Evolutionary conservation across 495 filamentous ascomycete species (phyloP).

Genomic region (Hamigera avellanea): DNA sequence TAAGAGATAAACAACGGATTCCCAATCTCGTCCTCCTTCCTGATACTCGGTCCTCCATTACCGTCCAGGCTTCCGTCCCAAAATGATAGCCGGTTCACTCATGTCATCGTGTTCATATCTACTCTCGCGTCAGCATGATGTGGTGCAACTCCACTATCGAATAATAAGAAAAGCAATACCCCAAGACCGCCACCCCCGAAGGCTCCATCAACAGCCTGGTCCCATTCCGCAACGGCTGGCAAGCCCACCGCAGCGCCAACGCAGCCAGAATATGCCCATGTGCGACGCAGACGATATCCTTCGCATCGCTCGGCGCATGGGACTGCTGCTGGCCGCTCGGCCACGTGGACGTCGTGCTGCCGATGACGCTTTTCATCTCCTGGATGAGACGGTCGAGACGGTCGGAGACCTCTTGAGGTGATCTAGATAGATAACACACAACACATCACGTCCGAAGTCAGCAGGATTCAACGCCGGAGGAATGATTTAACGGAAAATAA

Average conservation of each 20-base stretch:
- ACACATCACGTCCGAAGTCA: background rate
- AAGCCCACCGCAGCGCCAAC: slow-evolving; percentile 7
- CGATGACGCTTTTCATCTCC: slow-evolving; percentile 1
- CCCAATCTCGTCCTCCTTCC: too few relatives aligned
- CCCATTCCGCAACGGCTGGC: slow-evolving; percentile 4
- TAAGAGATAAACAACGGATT: too few relatives aligned
- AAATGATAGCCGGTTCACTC: slow-evolving; percentile 5
- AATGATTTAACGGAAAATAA: background rate
- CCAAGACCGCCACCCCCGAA: slow-evolving; percentile 6
- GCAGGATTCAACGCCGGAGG: background rate
- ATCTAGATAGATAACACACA: slow-evolving; percentile 2
- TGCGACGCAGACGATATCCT: slow-evolving; percentile 8
- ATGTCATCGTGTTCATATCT: slow-evolving; percentile 8
- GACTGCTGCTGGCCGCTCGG: slow-evolving; percentile 1
- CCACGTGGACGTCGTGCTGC: slow-evolving; percentile 1
- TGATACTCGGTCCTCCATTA: background rate
- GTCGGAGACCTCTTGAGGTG: slow-evolving; percentile 4
- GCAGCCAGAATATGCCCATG: slow-evolving; percentile 9
- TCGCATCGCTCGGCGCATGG: background rate
- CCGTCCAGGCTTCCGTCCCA: slow-evolving; percentile 2
- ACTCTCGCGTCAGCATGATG: background rate
- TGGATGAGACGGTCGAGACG: slow-evolving; percentile 4
- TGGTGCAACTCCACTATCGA: background rate
- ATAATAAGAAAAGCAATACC: slow-evolving; percentile 2
- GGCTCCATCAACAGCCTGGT: slow-evolving; percentile 8